Base-by-base conservation (phyloP, 768 basidiomycete species). In the Jaapia argillacea region DNA sequence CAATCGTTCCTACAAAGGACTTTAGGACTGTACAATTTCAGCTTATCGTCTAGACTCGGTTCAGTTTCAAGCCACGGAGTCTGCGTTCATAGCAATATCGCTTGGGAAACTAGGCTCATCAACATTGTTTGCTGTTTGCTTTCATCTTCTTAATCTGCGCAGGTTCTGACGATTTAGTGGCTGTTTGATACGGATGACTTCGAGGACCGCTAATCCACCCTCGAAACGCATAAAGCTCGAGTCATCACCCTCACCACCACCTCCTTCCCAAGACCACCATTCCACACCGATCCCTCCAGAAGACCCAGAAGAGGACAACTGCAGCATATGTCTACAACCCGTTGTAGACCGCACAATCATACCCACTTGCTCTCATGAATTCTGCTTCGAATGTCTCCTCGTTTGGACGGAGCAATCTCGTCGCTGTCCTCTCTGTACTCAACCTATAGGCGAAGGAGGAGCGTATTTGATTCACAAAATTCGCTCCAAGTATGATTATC, bases 341-440 rank as follows among this genome's bases (percentile, higher is more conserved):
- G 66, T 92, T 41, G 66, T 71, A 12, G 89, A 96, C 63, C 68
- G 85, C 36, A 85, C 91, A 0, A 72, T 93, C 28, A 68, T 94
- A 21, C 87, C 90, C 1, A 71, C 68, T 5, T 96, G 92, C 60
- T 85, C 87, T 2, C 92, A 97, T 66, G 85, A 87, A 55, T 93
- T 93, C 55, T 97, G 92, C 54, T 94, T 94, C 51, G 85, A 88
- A 44, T 97, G 92, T 58, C 70, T 96, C 20, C 65, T 84, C 38
- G 63, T 91, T 1, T 94, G 91, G 92, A 75, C 85, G 42, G 85
- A 76, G 26, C 85, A 87, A 66, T 88, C 85, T 2, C 72, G 83
- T 21, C 71, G 79, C 48, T 89, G 86, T 51, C 86, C 86, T 2
- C 66, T 89, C 4, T 89, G 86, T 57, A 70, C 81, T 0, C 76